These are phyloP conservation scores for Epichloe aotearoae DNA, from an alignment of 2,329 filamentous ascomycete genomes.

Conservation along the genomic window DNA sequence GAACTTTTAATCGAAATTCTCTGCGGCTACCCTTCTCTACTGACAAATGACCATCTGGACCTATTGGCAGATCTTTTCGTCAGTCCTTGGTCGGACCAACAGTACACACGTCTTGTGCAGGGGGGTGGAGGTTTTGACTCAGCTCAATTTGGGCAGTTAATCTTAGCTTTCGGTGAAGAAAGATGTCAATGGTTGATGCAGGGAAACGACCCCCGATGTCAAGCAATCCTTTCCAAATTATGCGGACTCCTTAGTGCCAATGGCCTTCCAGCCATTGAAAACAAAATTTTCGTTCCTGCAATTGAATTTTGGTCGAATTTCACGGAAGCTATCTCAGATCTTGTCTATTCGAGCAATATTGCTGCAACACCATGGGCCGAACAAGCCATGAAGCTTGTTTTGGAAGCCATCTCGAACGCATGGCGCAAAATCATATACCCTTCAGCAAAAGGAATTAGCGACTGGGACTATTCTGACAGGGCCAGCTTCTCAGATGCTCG, in stretches of 20 bases:
- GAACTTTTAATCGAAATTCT: constrained; percentile 55
- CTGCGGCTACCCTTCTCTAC: constrained; percentile 49
- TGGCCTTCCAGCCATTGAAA: constrained; percentile 57
- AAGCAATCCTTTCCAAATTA: constrained; percentile 43
- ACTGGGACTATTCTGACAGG: constrained; percentile 59
- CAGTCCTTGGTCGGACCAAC: constrained; percentile 43
- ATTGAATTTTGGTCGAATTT: constrained; percentile 75
- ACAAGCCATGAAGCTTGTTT: constrained; percentile 43
- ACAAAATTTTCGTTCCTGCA: constrained; percentile 59
- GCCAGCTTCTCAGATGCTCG: constrained; percentile 58
- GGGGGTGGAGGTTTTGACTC: constrained; percentile 54
- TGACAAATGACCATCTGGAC: constrained; percentile 44
- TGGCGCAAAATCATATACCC: constrained; percentile 61
- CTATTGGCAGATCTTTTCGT: constrained; percentile 46
- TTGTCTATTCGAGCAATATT: constrained; percentile 36
- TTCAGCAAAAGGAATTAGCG: constrained; percentile 37
- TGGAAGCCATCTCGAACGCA: constrained; percentile 51
- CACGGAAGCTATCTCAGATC: constrained; percentile 54
- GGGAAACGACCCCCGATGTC: constrained; percentile 33
- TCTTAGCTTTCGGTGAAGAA: constrained; percentile 57
- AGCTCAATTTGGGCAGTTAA: constrained; percentile 51
- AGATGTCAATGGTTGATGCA: constrained; percentile 47
- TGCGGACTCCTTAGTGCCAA: constrained; percentile 51
- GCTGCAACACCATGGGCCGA: constrained; percentile 40
- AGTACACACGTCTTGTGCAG: constrained; percentile 40